These are phyloP conservation scores for Plantago coronopus DNA, from an alignment of 305 asterid genomes.

Conservation along the genomic window DNA sequence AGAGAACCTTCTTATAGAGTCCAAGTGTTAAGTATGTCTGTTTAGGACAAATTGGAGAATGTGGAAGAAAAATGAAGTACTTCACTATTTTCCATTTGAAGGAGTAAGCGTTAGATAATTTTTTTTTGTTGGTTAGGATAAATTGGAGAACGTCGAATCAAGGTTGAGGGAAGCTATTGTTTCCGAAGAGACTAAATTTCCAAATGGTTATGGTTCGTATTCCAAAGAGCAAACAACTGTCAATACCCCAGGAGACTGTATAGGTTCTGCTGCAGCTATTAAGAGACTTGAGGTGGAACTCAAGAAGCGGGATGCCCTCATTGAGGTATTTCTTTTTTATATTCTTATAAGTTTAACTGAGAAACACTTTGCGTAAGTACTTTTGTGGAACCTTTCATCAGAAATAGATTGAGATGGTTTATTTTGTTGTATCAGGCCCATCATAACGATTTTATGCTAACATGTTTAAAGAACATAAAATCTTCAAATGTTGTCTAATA, in stretches of 20 bases:
- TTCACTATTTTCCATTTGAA: conserved; percentile 10
- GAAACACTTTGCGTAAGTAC: not conserved
- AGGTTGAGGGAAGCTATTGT: conserved; percentile 64
- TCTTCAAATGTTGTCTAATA: conserved; percentile 9
- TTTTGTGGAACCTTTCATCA: not conserved
- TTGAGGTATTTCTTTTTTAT: conserved; percentile 56
- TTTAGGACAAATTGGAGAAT: conserved; percentile 71
- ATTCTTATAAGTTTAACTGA: not conserved
- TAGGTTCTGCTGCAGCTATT: conserved; percentile 79
- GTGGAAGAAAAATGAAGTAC: conserved; percentile 31
- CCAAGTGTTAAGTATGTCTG: conserved; percentile 21
- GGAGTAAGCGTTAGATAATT: conserved; percentile 20
- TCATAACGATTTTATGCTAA: conserved; percentile 7
- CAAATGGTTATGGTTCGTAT: conserved; percentile 45
- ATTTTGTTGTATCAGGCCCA: conserved; percentile 5
- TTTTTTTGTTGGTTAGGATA: conserved; percentile 48
- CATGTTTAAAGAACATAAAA: not conserved
- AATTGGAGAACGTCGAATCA: conserved; percentile 66
- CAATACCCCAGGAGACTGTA: conserved; percentile 43
- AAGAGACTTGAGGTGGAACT: conserved; percentile 95
- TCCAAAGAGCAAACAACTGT: conserved; percentile 39
- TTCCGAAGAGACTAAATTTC: conserved; percentile 40
- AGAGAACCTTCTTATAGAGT: conserved; percentile 15
- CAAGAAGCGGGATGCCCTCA: conserved; percentile 90
- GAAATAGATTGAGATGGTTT: not conserved